These are phyloP conservation scores for Jasminum sambac DNA, from an alignment of 257 asterid species.

Conservation along the genomic window DNA sequence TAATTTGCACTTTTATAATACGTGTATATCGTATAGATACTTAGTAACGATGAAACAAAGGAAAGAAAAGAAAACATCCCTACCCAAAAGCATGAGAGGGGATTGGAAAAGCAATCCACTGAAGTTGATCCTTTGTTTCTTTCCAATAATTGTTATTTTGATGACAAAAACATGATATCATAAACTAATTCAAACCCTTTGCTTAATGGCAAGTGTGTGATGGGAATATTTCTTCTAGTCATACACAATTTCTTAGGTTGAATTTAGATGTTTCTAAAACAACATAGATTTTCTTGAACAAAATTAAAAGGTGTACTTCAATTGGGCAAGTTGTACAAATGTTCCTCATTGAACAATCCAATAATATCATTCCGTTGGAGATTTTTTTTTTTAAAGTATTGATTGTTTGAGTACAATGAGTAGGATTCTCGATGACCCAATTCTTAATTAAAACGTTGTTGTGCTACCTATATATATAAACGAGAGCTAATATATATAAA, in stretches of 20 bases:
- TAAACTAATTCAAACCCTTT: not conserved
- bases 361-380: not conserved
- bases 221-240: not conserved
- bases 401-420: too few species aligned
- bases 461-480: too few species aligned
- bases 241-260: too few species aligned
- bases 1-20: not conserved
- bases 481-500: too few species aligned
- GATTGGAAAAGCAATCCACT: not conserved
- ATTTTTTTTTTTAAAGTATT: too few species aligned
- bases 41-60: not conserved
- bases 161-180: not conserved
- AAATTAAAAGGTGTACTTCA: not conserved
- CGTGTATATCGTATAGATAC: not conserved
- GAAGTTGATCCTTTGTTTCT: constrained; percentile 4
- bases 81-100: not conserved
- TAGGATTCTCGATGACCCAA: too few species aligned
- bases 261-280: too few species aligned
- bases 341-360: not conserved
- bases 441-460: too few species aligned
- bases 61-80: not conserved
- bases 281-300: too few species aligned
- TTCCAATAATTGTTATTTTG: not conserved
- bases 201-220: not conserved
- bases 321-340: not conserved